These are phyloP conservation scores for Gossypium gossypioides DNA, from an alignment of 441 rosid species.

Conservation along the genomic window DNA sequence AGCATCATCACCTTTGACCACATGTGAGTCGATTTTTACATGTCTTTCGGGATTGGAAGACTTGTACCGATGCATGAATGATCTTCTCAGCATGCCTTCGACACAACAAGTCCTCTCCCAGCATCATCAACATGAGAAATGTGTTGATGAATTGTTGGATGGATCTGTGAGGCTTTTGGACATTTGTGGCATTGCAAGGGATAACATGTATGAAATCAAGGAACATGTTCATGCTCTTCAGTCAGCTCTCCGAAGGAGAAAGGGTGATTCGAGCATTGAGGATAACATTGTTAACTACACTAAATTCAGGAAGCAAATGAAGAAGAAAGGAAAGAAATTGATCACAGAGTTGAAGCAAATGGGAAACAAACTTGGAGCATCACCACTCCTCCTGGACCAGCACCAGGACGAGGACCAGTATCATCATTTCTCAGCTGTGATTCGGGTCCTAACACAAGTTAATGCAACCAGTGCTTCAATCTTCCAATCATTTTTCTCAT, in stretches of 20 bases:
- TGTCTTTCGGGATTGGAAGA: constrained; percentile 32
- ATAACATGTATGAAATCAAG: constrained; percentile 32
- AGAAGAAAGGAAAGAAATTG: constrained; percentile 37
- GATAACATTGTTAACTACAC: constrained; percentile 17
- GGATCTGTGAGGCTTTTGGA: constrained; percentile 48
- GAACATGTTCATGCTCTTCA: constrained; percentile 40
- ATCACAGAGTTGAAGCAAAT: constrained; percentile 34
- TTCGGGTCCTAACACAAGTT: constrained; percentile 38
- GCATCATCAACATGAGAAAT: constrained; percentile 21
- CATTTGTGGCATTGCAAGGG: constrained; percentile 39
- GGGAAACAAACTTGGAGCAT: constrained; percentile 18
- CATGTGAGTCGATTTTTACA: constrained; percentile 29
- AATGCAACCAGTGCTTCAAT: constrained; percentile 19
- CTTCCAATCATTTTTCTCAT: constrained; percentile 36
- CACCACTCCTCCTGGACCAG: constrained; percentile 14
- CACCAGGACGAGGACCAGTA: constrained; percentile 20
- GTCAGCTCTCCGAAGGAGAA: constrained; percentile 41
- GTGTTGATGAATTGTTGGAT: constrained; percentile 43
- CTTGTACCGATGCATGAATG: constrained; percentile 33
- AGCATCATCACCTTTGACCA: constrained; percentile 17
- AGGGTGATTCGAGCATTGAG: constrained; percentile 26
- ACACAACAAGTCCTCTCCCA: constrained; percentile 31
- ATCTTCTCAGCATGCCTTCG: constrained; percentile 44
- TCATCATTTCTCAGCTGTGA: constrained; percentile 31
- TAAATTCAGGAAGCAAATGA: constrained; percentile 41